Percentiles rank a stretch among this genome's conserved stretches.
Evolutionary conservation across 441 rosid genomes (phyloP).

Genomic region (Adansonia rubrostipa): DNA sequence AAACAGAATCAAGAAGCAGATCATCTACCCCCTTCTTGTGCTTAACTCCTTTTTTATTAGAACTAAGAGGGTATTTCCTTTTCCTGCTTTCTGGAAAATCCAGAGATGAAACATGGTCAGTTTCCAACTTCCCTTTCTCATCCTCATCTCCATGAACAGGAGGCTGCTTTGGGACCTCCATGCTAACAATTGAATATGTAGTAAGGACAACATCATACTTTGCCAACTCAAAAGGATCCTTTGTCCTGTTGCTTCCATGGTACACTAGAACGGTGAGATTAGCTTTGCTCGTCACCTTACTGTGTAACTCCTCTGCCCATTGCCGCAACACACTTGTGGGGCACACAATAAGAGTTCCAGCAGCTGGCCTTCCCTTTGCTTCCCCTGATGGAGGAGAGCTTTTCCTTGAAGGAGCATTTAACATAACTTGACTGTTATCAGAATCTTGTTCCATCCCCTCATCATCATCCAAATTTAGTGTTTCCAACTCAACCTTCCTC

Average conservation of each 20-base stretch:
- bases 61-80: slow-evolving; percentile 58
- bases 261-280: slow-evolving; percentile 75
- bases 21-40: slow-evolving; percentile 55
- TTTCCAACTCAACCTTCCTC: slow-evolving; percentile 56
- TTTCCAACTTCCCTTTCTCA: slow-evolving; percentile 52
- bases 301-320: slow-evolving; percentile 88
- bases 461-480: slow-evolving; percentile 70
- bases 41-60: slow-evolving; percentile 49
- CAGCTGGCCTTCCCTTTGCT: slow-evolving; percentile 80
- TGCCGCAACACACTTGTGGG: slow-evolving; percentile 98
- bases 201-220: slow-evolving; percentile 90
- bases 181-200: slow-evolving; percentile 87
- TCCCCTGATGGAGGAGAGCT: slow-evolving; percentile 38
- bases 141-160: slow-evolving; percentile 63
- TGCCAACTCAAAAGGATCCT: slow-evolving; percentile 74
- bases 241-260: slow-evolving; percentile 85
- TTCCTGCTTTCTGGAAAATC: slow-evolving; percentile 53
- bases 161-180: slow-evolving; percentile 94
- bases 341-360: slow-evolving; percentile 97
- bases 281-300: slow-evolving; percentile 73
- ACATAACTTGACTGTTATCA: slow-evolving; percentile 35
- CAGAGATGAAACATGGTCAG: slow-evolving; percentile 40
- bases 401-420: slow-evolving; percentile 31
- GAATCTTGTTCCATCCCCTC: slow-evolving; percentile 37
- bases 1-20: slow-evolving; percentile 46